Base-by-base conservation (phyloP, 75 land plant species). In the Ceratopteris richardii region DNA sequence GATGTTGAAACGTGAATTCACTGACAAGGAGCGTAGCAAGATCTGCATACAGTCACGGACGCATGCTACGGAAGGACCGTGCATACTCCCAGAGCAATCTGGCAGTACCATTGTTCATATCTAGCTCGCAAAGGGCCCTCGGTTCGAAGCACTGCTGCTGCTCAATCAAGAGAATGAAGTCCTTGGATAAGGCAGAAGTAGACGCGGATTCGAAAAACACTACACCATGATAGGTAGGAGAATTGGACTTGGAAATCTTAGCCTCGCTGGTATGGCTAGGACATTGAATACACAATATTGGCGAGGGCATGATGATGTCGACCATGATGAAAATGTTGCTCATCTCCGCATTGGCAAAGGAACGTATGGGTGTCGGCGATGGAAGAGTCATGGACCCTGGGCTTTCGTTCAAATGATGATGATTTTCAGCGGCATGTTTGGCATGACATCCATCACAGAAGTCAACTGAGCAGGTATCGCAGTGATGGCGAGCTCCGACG, bases 31-130 rank as follows among this genome's bases (percentile, higher is more conserved):
- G 48, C 21, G 48, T n/a, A 46, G 14, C 21, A 46, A 20, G 21
- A 46, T 5, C 21, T 46, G 48, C 48, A 46, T 46, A 14, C 48
- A 46, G 14, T 46, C 48, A 46, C 48, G 48, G 14, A 46, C 21
- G 14, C 48, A 46, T 46, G 48, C 14, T 2, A 46, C 17, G 4
- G 48, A 46, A 17, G 48, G 14, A 4, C 48, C 48, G 1, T 20
- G 48, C 48, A 46, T 46, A 17, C 48, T 46, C 21, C 48, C 48
- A n/a, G 48, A 46, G 48, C 48, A 46, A 14, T 46, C 48, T 20
- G 17, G 4, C 48, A 46, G 17, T 2, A 46, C 5, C 2, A 46
- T 17, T 7, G 48, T 17, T 46, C 48, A 46, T 17, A 46, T 46
- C 48, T 46, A 14, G 48, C 48, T 46, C 12, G 48, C 48, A 46